Base-by-base conservation (phyloP, 2,329 filamentous ascomycete species). In the Whalleya microplaca region DNA sequence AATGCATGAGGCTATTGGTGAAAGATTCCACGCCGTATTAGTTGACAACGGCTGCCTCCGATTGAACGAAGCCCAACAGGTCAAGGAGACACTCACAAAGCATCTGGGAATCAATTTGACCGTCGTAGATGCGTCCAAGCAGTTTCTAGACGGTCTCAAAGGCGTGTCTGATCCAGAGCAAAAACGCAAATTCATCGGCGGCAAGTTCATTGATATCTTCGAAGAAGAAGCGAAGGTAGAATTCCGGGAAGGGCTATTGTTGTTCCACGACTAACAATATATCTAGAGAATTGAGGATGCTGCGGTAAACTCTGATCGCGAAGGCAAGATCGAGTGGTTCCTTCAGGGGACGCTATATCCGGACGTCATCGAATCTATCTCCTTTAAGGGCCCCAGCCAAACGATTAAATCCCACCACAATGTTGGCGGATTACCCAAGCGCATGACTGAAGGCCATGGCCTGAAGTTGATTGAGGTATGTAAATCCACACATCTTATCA, bases 151-250 rank as follows among this genome's bases (percentile, higher is more conserved):
- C 27, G 81, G 86, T 21, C 85, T 98, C 1, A 83, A 85, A 63
- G 94, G 92, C 18, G 84, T 96, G 21, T 78, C 77, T 0, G 91
- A 87, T 27, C 93, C 94, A 0, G 93, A 98, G 76, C 84, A 84
- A 71, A 97, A 96, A 82, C 83, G 93, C 53, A 96, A 96, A 77
- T 87, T 97, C 66, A 97, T 97, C 59, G 93, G 92, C 53, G 84
- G 81, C 61, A 90, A 84, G 42, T 81, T 92, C 73, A 92, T 92
- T 63, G 89, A 92, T 65, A 77, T 96, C 23, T 97, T 96, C 74
- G 88, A 96, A 73, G 80, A 87, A 56, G 88, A 92, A 71, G 92
- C 90, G 2, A 67, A 29, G 27, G 27, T 29, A 29, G 12, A 6
- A 29, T 5, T 76, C 59, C 72, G 74, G 45, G 48, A 47, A 56